phyloP scores from a whole-genome alignment of 495 filamentous ascomycete genomes.

The Penicillium taxi region DNA sequence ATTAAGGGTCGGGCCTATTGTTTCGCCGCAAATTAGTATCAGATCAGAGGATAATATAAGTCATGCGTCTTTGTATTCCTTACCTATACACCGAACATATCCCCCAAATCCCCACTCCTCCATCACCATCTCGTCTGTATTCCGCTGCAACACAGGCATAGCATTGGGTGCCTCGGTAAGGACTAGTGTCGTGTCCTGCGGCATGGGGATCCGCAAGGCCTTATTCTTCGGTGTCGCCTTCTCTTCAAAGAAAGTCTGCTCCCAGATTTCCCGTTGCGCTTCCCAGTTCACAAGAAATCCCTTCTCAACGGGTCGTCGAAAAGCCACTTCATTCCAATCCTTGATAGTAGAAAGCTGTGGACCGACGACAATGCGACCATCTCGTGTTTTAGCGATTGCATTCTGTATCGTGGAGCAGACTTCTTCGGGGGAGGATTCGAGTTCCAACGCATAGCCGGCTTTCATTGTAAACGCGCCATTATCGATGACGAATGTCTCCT shows the following conservation, averaged over 20 bases:
- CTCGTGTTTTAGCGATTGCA: constrained; percentile 74
- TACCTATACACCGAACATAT: constrained; percentile 64
- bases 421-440: constrained; percentile 30
- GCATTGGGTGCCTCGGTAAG: constrained; percentile 90
- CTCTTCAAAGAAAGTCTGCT: constrained; percentile 75
- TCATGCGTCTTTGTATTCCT: too few relatives aligned
- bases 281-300: constrained; percentile 97
- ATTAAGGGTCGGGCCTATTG: constrained; percentile 60
- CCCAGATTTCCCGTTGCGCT: constrained; percentile 92
- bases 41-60: too few relatives aligned
- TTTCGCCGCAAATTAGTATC: not conserved
- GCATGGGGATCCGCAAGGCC: constrained; percentile 33
- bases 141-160: constrained; percentile 67
- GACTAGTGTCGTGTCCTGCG: constrained; percentile 70
- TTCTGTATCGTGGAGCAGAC: constrained; percentile 72
- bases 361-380: constrained; percentile 68
- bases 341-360: constrained; percentile 67
- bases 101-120: constrained; percentile 94
- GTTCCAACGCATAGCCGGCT: constrained; percentile 63
- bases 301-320: constrained; percentile 88
- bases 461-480: constrained; percentile 94
- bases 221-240: constrained; percentile 46
- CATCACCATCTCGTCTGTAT: constrained; percentile 94
- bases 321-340: constrained; percentile 84
- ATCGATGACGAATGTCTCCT: constrained; percentile 78